A percentile compares a stretch with the other conserved stretches of the same genome.
phyloP scores from a whole-genome alignment of 345 rosid genomes.

The Brassica nigra region DNA sequence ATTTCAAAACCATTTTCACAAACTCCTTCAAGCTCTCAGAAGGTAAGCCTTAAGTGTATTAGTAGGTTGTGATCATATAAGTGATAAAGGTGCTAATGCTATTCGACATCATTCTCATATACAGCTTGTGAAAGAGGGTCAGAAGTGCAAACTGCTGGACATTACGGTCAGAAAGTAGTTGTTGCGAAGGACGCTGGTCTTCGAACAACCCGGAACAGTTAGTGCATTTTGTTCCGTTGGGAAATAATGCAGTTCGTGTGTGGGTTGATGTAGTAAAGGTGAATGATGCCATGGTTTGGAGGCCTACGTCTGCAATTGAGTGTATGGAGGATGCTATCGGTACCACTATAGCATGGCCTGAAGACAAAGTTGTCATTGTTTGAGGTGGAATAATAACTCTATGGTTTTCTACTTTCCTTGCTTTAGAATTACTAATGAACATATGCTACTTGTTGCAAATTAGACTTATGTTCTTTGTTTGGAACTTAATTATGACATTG shows the following conservation, averaged over 20 bases:
- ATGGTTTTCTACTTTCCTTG: neutral
- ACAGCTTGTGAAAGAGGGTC: neutral
- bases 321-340: neutral
- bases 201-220: neutral
- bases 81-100: neutral
- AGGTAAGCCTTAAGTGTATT: neutral
- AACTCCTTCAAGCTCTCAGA: neutral
- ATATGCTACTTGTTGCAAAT: too few species aligned
- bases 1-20: neutral
- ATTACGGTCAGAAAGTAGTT: neutral
- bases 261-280: neutral
- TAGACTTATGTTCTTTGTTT: neutral
- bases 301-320: neutral
- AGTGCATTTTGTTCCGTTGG: neutral
- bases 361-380: neutral
- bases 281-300: neutral
- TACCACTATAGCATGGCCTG: neutral
- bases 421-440: neutral
- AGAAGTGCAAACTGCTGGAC: neutral
- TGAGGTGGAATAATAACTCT: neutral
- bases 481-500: neutral
- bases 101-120: neutral
- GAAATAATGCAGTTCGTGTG: neutral
- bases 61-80: neutral
- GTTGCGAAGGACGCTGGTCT: neutral